A percentile compares a stretch with the other conserved stretches of the same genome.
Evolutionary conservation across 441 rosid species (phyloP).

Genomic region (Mallotus repandus): DNA sequence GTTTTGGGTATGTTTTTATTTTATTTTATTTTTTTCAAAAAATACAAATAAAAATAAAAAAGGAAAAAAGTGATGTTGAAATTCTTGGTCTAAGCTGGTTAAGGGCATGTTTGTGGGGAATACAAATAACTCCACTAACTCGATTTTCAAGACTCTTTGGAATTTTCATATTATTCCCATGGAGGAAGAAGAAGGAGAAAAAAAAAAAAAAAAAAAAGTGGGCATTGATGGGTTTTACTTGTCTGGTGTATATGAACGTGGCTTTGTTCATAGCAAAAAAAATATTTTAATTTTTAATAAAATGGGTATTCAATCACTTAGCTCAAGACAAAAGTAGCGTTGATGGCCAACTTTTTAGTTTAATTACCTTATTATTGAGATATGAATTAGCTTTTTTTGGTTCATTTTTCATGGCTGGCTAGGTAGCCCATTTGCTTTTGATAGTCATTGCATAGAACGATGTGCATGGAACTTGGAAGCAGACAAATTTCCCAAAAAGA

Average conservation of each 20-base stretch:
- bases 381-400: not conserved
- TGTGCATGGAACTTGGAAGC: conserved; percentile 29
- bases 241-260: conserved; percentile 38
- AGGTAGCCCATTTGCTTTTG: conserved; percentile 15
- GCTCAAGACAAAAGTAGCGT: conserved; percentile 39
- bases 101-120: conserved; percentile 71
- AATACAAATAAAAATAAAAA: not conserved
- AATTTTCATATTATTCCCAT: conserved; percentile 42
- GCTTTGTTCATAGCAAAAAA: conserved; percentile 8
- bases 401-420: not conserved
- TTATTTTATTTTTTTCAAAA: not conserved
- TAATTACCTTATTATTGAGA: conserved; percentile 48
- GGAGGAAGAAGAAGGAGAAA: conserved; percentile 17
- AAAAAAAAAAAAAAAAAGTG: conserved; percentile 27
- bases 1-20: not conserved
- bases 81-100: conserved; percentile 34
- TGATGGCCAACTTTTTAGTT: conserved; percentile 42
- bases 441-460: conserved; percentile 27
- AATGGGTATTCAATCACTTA: conserved; percentile 13
- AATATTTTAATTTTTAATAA: not conserved
- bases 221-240: conserved; percentile 39
- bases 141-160: conserved; percentile 50
- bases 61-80: conserved; percentile 36
- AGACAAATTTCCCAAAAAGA: conserved; percentile 16
- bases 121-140: conserved; percentile 63